These are phyloP conservation scores for Cynanchum wilfordii DNA, from an alignment of 257 asterid species.

Conservation along the genomic window DNA sequence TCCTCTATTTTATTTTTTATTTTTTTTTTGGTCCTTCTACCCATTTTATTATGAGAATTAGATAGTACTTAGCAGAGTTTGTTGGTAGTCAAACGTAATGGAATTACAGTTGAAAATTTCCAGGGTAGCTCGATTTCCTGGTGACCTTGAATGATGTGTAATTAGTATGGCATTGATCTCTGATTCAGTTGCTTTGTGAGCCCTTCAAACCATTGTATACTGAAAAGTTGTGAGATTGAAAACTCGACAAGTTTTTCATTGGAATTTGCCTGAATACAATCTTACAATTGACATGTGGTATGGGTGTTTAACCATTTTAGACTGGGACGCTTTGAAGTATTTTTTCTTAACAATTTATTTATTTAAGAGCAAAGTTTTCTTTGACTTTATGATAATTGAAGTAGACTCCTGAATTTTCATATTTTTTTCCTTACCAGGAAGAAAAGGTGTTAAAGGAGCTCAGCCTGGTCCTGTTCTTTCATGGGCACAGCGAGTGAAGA, in stretches of 20 bases:
- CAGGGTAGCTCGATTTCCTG: not conserved
- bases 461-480: conserved; percentile 90
- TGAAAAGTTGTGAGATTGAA: not conserved
- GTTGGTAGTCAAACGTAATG: not conserved
- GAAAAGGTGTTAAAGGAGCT: conserved; percentile 93
- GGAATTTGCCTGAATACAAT: not conserved
- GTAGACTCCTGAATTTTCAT: not conserved
- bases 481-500: conserved; percentile 83
- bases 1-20: not conserved
- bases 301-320: not conserved
- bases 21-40: no score
- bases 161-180: not conserved
- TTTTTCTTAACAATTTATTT: not conserved
- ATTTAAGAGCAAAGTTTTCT: not conserved
- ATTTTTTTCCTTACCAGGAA: conserved; percentile 32
- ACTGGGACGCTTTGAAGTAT: not conserved
- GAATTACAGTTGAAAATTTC: not conserved
- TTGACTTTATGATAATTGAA: not conserved
- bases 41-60: not conserved
- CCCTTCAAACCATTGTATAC: not conserved
- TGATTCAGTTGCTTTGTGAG: not conserved
- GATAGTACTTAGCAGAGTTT: not conserved
- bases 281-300: not conserved
- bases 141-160: not conserved
- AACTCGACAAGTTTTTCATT: not conserved